phyloP scores from a whole-genome alignment of 225 moss, liverwort and hornwort species.

The Marchantia paleacea region DNA sequence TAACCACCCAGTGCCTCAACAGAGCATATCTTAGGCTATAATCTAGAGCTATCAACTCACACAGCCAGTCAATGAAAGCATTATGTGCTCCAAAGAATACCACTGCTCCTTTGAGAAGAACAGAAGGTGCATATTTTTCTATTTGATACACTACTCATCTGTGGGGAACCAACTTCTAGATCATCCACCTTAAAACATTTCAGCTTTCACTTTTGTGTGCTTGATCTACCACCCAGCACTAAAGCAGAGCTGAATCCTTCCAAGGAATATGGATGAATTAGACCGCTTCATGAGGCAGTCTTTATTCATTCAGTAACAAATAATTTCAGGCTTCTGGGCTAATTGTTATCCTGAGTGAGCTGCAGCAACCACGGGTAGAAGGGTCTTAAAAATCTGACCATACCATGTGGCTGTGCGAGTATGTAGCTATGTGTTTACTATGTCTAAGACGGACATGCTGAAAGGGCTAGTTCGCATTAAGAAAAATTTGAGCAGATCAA shows the following conservation, averaged over 20 bases:
- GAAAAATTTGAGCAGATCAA: constrained; percentile 10
- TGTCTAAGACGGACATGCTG: not conserved
- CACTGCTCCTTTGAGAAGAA: constrained; percentile 1
- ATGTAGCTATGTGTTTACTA: constrained; percentile 25
- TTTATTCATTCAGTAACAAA: constrained; percentile 40
- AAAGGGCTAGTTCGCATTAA: constrained; percentile 6
- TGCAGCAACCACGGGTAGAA: constrained; percentile 19
- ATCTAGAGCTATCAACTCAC: constrained; percentile 9
- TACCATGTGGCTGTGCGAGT: constrained; percentile 26
- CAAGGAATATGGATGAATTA: constrained; percentile 4
- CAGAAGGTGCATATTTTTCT: constrained; percentile 10
- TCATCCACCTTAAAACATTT: constrained; percentile 6
- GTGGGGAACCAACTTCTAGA: constrained; percentile 1
- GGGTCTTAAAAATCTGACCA: constrained; percentile 35
- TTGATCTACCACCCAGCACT: constrained; percentile 12
- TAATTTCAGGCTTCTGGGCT: constrained; percentile 35
- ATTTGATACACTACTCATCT: constrained; percentile 12
- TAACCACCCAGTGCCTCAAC: not conserved
- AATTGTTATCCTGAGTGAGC: constrained; percentile 14
- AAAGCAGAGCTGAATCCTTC: constrained; percentile 11
- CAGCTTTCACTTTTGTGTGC: not conserved
- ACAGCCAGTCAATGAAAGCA: constrained; percentile 4
- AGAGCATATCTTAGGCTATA: not conserved
- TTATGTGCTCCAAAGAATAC: not conserved
- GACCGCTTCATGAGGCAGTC: constrained; percentile 28